phyloP scores from a whole-genome alignment of 352 stramenopile genomes.

The Phytophthora constricta region DNA sequence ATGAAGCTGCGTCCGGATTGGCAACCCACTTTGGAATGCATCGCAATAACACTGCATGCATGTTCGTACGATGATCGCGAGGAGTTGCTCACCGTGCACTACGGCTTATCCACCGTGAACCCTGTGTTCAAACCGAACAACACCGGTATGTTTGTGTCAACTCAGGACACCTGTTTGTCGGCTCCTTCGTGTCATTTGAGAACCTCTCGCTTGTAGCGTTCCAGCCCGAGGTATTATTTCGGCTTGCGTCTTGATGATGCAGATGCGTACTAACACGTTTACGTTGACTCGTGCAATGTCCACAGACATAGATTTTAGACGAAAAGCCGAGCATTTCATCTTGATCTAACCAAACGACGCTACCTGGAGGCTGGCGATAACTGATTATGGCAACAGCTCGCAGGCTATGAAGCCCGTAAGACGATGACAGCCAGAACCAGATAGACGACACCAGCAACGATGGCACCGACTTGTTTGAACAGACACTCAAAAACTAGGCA shows the following conservation, averaged over 20 bases:
- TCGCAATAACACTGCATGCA: conserved; percentile 93
- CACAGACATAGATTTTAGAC: conserved; percentile 72
- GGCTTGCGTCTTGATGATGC: conserved; percentile 3
- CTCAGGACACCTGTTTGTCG: conserved; percentile 95
- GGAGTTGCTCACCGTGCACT: conserved; percentile 94
- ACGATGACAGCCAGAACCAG: conserved; percentile 54
- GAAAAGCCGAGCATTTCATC: conserved; percentile 87
- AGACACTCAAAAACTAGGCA: conserved; percentile 86
- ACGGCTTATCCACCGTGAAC: conserved; percentile 93
- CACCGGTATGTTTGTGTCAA: conserved; percentile 90
- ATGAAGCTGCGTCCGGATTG: no score
- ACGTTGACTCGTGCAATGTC: not conserved
- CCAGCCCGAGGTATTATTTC: conserved; percentile 71
- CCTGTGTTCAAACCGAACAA: conserved; percentile 91
- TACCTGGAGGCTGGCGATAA: conserved; percentile 60
- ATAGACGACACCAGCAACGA: conserved; percentile 35
- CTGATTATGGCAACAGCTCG: conserved; percentile 61
- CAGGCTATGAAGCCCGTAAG: conserved; percentile 85
- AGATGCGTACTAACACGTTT: no score
- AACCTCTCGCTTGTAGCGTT: conserved; percentile 97
- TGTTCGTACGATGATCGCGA: conserved; percentile 93
- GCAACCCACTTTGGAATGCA: conserved; percentile 90
- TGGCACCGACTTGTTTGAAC: conserved; percentile 75
- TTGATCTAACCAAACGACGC: conserved; percentile 56
- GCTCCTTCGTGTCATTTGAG: conserved; percentile 95